These are phyloP conservation scores for Stereum hirsutum DNA, from an alignment of 1,284 basidiomycete genomes.

Conservation along the genomic window DNA sequence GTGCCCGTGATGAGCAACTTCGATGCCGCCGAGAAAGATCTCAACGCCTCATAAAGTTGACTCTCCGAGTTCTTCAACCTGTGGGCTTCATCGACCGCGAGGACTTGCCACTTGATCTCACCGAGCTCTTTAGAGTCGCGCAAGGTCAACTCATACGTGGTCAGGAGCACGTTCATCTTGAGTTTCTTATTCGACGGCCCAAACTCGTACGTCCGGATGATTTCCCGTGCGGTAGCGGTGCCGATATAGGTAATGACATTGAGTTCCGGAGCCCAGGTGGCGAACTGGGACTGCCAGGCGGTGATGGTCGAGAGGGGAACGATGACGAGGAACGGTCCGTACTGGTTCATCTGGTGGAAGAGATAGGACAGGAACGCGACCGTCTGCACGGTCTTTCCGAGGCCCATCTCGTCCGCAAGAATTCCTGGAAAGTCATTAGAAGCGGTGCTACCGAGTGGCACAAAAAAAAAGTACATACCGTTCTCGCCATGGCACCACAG, in stretches of 20 bases:
- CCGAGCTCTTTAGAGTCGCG: constrained; percentile 86
- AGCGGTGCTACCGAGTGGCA: no score
- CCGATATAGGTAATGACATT: constrained; percentile 98
- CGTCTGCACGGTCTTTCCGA: constrained; percentile 81
- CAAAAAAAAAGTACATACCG: no score
- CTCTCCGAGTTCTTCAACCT: constrained; percentile 97
- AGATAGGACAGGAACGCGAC: constrained; percentile 95
- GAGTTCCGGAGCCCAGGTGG: constrained; percentile 92
- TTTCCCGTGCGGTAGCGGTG: constrained; percentile 79
- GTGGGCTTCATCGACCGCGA: constrained; percentile 97
- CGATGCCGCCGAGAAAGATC: constrained; percentile 82
- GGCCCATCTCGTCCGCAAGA: constrained; percentile 97
- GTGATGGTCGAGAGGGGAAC: constrained; percentile 97
- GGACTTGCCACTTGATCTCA: constrained; percentile 95
- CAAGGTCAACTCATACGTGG: constrained; percentile 95
- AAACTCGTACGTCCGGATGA: constrained; percentile 92
- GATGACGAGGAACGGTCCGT: constrained; percentile 96
- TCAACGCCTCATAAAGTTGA: constrained; percentile 92
- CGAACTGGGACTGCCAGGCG: constrained; percentile 96
- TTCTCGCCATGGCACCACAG: constrained; percentile 94
- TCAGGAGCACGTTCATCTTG: constrained; percentile 95
- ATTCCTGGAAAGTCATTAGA: no score
- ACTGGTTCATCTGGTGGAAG: constrained; percentile 89
- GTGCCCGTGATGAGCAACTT: constrained; percentile 98
- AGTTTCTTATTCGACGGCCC: constrained; percentile 80